Base-by-base conservation (phyloP, 2,329 filamentous ascomycete genomes). In the Dactylellina drechsleri region DNA sequence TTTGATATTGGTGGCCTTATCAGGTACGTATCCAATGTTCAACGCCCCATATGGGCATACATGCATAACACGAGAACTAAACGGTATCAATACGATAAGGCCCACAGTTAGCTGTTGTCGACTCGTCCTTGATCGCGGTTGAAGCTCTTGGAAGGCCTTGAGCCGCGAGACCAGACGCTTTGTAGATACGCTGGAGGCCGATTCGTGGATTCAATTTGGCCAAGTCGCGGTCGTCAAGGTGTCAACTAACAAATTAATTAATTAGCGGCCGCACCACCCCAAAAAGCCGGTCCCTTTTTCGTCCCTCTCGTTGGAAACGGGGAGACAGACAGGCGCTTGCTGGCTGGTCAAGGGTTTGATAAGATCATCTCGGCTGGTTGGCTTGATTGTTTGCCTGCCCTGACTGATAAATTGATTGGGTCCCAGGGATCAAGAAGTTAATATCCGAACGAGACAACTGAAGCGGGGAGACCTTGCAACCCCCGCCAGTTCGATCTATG, bases 361-460 rank as follows among this genome's bases (percentile, higher is more conserved):
- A 74, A 74, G 70, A 66, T 74, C 70, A 74, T 73, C 52, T 65
- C 60, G 49, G 41, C 58, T 61, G 58, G 57, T 53, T 60, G 65
- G 47, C 57, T 70, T 62, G 66, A 62, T 65, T 73, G 68, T 60
- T 70, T 72, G 66, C 66, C 60, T 53, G 66, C 66, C 60, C 60
- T 59, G 56, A 56, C 41, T 50, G 18, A n/a, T 47, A 18, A 47
- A 59, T 36, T 70, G 66, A 68, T 68, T 68, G 66, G 66, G 66
- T 57, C 53, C 67, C 67, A 65, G 49, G 66, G 53, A 71, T 59
- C 45, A 65, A 43, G 31, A 36, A 36, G 59, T 71, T 71, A 71
- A 72, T 72, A 65, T 66, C 62, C 57, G 61, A 36, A 67, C 56
- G 50, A 62, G 52, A 23, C 70, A 47, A 10, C 31, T 36, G 31